phyloP scores from a whole-genome alignment of 2,329 filamentous ascomycete genomes.

The Periconia macrospinosa region DNA sequence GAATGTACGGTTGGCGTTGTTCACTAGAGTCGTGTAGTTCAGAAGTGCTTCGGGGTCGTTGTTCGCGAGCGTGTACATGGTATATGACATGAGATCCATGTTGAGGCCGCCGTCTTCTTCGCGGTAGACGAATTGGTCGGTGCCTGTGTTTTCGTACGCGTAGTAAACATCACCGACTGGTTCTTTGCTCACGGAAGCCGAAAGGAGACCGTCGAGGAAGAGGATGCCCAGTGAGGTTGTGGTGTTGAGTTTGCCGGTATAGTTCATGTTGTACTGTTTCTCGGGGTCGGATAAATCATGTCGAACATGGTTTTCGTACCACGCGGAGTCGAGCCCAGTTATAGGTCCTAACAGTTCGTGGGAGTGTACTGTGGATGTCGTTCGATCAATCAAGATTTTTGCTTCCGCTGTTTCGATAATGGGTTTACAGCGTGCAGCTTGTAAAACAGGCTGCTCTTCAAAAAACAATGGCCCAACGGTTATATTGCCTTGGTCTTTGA shows the following conservation, averaged over 20 bases:
- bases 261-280: conserved; percentile 1
- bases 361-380: conserved; percentile 6
- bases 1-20: conserved; percentile 22
- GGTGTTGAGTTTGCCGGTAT: conserved; percentile 8
- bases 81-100: conserved; percentile 35
- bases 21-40: conserved; percentile 10
- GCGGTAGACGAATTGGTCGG: conserved; percentile 29
- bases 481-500: not conserved
- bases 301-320: conserved; percentile 11
- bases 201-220: conserved; percentile 15
- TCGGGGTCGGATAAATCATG: conserved; percentile 2
- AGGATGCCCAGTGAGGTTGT: conserved; percentile 13
- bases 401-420: conserved; percentile 17
- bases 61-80: conserved; percentile 27
- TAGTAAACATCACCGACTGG: not conserved
- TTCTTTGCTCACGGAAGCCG: not conserved
- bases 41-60: conserved; percentile 21
- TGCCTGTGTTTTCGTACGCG: conserved; percentile 11
- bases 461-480: conserved; percentile 4
- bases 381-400: conserved; percentile 9
- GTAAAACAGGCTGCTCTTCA: conserved; percentile 8
- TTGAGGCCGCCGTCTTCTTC: conserved; percentile 23
- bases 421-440: conserved; percentile 16
- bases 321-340: conserved; percentile 1
- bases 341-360: conserved; percentile 5